These are phyloP conservation scores for Venturia asperata DNA, from an alignment of 2,329 filamentous ascomycete species.

Conservation along the genomic window DNA sequence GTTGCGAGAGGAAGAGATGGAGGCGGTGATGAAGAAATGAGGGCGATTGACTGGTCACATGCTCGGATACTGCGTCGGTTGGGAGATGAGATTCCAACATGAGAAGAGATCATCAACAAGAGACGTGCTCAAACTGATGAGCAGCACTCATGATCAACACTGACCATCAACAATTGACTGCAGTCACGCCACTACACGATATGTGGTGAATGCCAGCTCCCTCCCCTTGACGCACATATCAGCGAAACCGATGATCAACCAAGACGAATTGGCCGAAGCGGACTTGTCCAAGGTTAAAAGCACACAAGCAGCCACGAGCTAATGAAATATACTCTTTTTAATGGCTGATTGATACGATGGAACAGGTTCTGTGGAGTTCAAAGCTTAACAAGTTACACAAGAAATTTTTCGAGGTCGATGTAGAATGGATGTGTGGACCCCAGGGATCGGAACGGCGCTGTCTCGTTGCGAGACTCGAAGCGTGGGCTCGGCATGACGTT, in stretches of 20 bases:
- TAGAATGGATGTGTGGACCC: conserved; percentile 13
- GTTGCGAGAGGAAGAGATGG: conserved; percentile 4
- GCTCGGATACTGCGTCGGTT: not conserved
- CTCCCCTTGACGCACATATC: not conserved
- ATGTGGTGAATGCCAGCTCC: not conserved
- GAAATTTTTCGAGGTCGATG: conserved; percentile 17
- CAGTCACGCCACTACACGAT: not conserved
- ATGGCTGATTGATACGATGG: no score
- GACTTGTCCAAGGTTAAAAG: not conserved
- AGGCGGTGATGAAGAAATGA: not conserved
- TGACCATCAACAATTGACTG: not conserved
- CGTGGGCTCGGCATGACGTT: conserved; percentile 15
- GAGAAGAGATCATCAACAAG: no score
- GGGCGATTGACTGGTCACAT: not conserved
- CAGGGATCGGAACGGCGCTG: conserved; percentile 11
- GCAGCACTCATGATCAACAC: not conserved
- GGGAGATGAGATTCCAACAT: no score
- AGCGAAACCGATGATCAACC: not conserved
- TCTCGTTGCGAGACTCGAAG: conserved; percentile 10
- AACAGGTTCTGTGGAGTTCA: conserved; percentile 10
- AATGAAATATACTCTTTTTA: no score
- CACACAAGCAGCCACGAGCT: no score
- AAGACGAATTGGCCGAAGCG: not conserved
- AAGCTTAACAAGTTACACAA: conserved; percentile 18
- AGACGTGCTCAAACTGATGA: no score